Conservation (phyloP, 768 basidiomycete species). For the Neoboletus brunneissimus region DNA sequence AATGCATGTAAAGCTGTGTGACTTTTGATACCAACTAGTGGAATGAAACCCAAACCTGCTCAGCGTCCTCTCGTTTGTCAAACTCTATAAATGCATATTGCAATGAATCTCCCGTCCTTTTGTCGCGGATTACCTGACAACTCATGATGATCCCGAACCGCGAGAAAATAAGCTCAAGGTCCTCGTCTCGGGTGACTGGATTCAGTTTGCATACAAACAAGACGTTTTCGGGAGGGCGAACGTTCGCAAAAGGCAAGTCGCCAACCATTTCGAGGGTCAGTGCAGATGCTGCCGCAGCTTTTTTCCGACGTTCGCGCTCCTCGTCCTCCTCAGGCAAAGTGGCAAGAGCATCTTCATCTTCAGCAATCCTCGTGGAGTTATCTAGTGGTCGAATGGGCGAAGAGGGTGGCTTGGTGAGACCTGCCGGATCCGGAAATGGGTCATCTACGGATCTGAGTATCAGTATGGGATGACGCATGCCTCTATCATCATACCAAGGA, state of each 20-base stretch:
- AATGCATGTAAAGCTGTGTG: constrained; percentile 5
- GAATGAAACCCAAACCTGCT: constrained; percentile 60
- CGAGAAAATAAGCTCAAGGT: constrained; percentile 95
- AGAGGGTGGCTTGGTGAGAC: constrained; percentile 65
- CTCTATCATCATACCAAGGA: constrained; percentile 61
- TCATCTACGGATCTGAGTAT: constrained; percentile 59
- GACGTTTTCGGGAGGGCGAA: constrained; percentile 97
- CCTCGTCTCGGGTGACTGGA: constrained; percentile 91
- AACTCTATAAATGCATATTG: constrained; percentile 99
- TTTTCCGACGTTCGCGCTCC: constrained; percentile 76
- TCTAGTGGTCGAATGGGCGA: constrained; percentile 83
- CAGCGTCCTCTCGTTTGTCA: constrained; percentile 88
- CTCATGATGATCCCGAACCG: constrained; percentile 95
- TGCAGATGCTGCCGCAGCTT: constrained; percentile 89
- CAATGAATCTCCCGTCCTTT: constrained; percentile 91
- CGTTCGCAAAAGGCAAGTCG: constrained; percentile 96
- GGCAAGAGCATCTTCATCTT: constrained; percentile 88
- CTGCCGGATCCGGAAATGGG: constrained; percentile 87
- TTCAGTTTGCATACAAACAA: constrained; percentile 99
- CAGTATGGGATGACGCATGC: not conserved
- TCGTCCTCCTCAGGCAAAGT: constrained; percentile 84
- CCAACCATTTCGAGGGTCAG: constrained; percentile 99
- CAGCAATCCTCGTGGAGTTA: constrained; percentile 84
- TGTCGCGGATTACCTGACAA: constrained; percentile 96
- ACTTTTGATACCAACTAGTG: not conserved